phyloP scores from a whole-genome alignment of 2,329 filamentous ascomycete genomes.

The Trichoderma polysporum region DNA sequence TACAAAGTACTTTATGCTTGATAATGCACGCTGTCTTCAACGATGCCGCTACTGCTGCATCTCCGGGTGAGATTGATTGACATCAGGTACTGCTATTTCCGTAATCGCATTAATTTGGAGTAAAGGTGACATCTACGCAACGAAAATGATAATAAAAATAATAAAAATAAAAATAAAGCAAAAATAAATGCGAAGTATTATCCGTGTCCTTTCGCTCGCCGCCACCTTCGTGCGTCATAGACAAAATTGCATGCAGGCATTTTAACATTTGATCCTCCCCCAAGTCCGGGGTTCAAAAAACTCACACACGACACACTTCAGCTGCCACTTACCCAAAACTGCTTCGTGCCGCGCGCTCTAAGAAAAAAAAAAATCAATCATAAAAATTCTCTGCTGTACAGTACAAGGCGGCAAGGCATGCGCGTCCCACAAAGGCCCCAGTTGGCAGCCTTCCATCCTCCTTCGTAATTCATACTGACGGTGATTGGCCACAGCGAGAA shows the following conservation, averaged over 20 bases:
- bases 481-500: constrained; percentile 33
- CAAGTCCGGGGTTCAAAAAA: constrained; percentile 4
- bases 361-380: not conserved
- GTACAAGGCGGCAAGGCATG: constrained; percentile 22
- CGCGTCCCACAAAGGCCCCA: constrained; percentile 16
- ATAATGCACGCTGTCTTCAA: not conserved
- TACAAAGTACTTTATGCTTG: not conserved
- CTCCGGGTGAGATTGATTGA: not conserved
- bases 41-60: constrained; percentile 6
- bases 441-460: not conserved
- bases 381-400: constrained; percentile 8
- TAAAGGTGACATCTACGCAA: no score
- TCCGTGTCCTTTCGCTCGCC: not conserved
- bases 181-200: not conserved
- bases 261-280: not conserved
- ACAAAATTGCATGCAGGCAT: constrained; percentile 1
- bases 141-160: no score
- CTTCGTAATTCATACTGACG: not conserved
- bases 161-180: not conserved
- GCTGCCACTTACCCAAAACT: not conserved
- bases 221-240: constrained; percentile 9
- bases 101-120: not conserved
- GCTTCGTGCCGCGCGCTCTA: not conserved
- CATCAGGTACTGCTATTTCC: not conserved
- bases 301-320: constrained; percentile 10